Base-by-base conservation (phyloP, 805 yeast genomes). In the Monosporozyma solicola region DNA sequence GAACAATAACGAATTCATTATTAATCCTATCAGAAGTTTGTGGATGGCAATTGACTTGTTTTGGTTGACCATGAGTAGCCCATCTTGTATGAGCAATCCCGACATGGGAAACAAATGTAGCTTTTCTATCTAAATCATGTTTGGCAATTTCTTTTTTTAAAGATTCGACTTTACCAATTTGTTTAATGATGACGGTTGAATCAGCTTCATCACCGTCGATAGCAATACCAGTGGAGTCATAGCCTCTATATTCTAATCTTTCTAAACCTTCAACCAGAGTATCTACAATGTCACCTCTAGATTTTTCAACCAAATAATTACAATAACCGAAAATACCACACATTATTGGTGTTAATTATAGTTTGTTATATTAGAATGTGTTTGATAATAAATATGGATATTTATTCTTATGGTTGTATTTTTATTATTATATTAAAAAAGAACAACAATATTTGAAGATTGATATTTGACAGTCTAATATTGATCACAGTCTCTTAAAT, bases 21-120 rank as follows among this genome's bases (percentile, higher is more conserved):
- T 72, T 71, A 27, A 7, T 7, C 9, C 80, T 78, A 69, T 89
- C 99, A 1, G 97, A 88, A 59, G 92, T 77, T 68, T 92, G 98
- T 49, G 99, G 99, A 70, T 94, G 99, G 69, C 98, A 94, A 76
- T 94, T 94, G 56, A 71, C 62, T 57, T 78, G 81, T 59, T 81
- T 82, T 54, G 97, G 97, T 63, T 84, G 87, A 72, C 99, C 99
- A 71, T 94, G 99, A 41, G 99, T 94, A 50, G 99, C 99, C 99
- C 99, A 94, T 77, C 99, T 87, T 13, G 99, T 94, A 73, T 94
- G 99, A 25, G 99, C 98, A 69, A 94, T 94, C 67, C 96, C 99
- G 55, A 84, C 90, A 68, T 94, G 99, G 69, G 85, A 82, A 61
- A 80, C 84, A 66, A 88, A 90, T 22, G 80, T 76, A 55, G 80